These are phyloP conservation scores for Nyctanthes arbortristis DNA, from an alignment of 257 asterid genomes.

Conservation along the genomic window DNA sequence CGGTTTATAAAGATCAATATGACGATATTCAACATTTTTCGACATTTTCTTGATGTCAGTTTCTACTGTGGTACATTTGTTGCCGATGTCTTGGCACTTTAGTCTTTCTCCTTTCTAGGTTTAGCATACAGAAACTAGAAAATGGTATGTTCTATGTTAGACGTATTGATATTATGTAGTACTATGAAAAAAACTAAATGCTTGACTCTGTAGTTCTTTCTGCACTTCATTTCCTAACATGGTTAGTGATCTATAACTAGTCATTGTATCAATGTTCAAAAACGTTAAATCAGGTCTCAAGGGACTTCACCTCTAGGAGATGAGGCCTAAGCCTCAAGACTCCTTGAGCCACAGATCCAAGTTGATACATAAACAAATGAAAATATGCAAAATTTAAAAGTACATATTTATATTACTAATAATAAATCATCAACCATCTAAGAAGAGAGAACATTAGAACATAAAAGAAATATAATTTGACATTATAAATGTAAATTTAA, in stretches of 20 bases:
- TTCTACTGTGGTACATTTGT: neutral
- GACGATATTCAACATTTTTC: neutral
- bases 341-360: neutral
- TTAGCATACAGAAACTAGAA: neutral
- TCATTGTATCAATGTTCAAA: neutral
- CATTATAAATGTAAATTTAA: neutral
- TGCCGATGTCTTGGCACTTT: neutral
- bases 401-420: neutral
- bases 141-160: neutral
- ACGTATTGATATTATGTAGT: no score
- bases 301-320: neutral
- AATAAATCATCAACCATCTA: neutral
- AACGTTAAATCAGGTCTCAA: neutral
- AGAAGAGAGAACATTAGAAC: neutral
- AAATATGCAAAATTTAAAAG: neutral
- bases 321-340: neutral
- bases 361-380: neutral
- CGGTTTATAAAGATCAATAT: neutral
- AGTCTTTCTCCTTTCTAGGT: neutral
- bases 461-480: neutral
- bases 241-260: neutral
- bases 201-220: neutral
- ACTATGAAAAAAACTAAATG: neutral
- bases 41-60: neutral
- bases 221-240: neutral